A percentile compares a stretch with the other conserved stretches of the same genome.
Conservation (phyloP, 2,329 filamentous ascomycete genomes). For the Nothophoma quercina region DNA sequence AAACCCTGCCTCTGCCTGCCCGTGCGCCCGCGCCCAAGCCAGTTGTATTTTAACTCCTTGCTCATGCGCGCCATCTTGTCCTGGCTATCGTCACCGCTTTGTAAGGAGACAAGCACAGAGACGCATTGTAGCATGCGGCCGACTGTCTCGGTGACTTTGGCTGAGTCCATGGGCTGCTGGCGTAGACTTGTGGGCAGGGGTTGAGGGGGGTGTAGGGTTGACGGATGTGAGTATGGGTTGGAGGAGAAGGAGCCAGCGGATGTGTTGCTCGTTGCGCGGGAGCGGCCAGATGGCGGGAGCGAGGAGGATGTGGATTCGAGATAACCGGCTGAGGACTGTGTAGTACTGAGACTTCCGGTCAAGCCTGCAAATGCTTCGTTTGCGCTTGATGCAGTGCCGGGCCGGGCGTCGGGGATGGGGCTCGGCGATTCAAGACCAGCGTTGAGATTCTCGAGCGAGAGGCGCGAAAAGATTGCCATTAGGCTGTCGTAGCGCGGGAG, state of each 20-base stretch:
- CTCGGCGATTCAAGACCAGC: slow-evolving; percentile 50
- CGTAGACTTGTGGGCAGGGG: slow-evolving; percentile 38
- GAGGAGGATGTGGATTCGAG: slow-evolving; percentile 71
- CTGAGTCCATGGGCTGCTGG: slow-evolving; percentile 57
- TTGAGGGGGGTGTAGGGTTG: slow-evolving; percentile 21
- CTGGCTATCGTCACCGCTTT: slow-evolving; percentile 74
- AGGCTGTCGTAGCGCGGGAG: slow-evolving; percentile 87
- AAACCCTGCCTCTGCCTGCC: slow-evolving; percentile 89
- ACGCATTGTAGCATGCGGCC: slow-evolving; percentile 96
- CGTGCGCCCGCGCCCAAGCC: slow-evolving; percentile 88
- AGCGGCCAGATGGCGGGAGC: slow-evolving; percentile 62
- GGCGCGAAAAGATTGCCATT: slow-evolving; percentile 86
- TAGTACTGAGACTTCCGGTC: slow-evolving; percentile 73
- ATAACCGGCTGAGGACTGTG: slow-evolving; percentile 75
- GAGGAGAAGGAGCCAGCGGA: slow-evolving; percentile 58
- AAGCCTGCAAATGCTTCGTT: slow-evolving; percentile 25
- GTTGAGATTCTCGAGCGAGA: slow-evolving; percentile 79
- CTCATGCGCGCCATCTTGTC: slow-evolving; percentile 83
- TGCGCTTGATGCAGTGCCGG: slow-evolving; percentile 43
- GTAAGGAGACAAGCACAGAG: slow-evolving; percentile 83
- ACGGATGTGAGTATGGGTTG: slow-evolving; percentile 43
- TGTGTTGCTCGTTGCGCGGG: slow-evolving; percentile 86
- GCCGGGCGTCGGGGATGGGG: slow-evolving; percentile 39
- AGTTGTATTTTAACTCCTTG: slow-evolving; percentile 92
- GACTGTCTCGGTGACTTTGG: slow-evolving; percentile 91